Evolutionary conservation across 495 filamentous ascomycete genomes (phyloP), one percentile per base, ranked within the genome.

Genomic region (Tetracladium setigerum): DNA sequence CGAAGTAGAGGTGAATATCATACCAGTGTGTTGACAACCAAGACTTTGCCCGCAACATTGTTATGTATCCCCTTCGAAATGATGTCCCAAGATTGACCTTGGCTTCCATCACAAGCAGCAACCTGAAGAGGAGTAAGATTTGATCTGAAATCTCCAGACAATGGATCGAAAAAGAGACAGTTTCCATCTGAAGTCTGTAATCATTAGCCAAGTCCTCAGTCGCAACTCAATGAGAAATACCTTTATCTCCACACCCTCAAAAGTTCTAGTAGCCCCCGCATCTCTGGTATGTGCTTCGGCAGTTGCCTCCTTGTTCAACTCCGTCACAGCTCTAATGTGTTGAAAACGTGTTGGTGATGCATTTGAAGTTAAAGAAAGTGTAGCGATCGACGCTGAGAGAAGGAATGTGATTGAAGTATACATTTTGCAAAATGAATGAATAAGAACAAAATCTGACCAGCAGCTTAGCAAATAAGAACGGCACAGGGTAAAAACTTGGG

Each of bases 71-170:
- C 75, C 3, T 53, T 54, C 1, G 74, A 77, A 50, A 79, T 74
- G 39, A 77, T 46, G 47, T 79, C 75, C 71, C 72, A 79, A 34
- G 62, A 61, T 54, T 79, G 72, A 0, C 72, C 73, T 16, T 66
- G 55, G 1, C 64, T 71, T 14, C 67, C 67, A 34, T 67, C 66
- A 53, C 74, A 79, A 14, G 64, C 61, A 16, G 62, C 67, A 14
- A 74, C 60, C 46, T 73, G 67, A 35, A 79, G 59, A 1, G 72
- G 73, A n/a, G 65, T 77, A 45, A 79, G 57, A 50, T 79, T 79
- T 38, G 69, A 70, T 17, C 75, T 67, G 49, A 79, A 79, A 53
- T 79, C 75, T 5, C 75, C 75, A 5, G 73, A 76, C 3, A 75
- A 60, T 46, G 73, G 63, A 49, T 77, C 64, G 18, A 79, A 67